Evolutionary conservation across 352 stramenopile genomes (phyloP).

Genomic region (Phytopythium kandeliae): DNA sequence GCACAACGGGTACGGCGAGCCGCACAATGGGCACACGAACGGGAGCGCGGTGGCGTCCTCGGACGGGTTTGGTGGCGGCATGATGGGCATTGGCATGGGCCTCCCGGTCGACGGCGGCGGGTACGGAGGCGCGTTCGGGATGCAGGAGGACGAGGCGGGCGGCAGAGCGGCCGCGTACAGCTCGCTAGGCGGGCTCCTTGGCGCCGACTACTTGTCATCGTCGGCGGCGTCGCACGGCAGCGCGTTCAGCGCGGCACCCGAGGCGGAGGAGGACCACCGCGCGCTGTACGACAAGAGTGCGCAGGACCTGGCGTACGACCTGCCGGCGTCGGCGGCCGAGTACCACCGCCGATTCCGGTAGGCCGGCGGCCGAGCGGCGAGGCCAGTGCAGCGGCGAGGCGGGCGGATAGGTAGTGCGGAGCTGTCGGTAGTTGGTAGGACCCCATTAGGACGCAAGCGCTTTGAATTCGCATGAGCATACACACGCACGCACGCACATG

Average conservation of each 20-base stretch:
- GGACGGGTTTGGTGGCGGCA: conserved; percentile 39
- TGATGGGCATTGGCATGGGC: conserved; percentile 39
- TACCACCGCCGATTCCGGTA: conserved; percentile 40
- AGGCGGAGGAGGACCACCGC: conserved; percentile 10
- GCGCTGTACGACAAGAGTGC: conserved; percentile 5
- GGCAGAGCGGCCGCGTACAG: conserved; percentile 29
- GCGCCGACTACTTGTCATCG: conserved; percentile 38
- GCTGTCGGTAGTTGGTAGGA: no score
- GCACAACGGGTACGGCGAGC: conserved; percentile 8
- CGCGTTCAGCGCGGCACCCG: conserved; percentile 22
- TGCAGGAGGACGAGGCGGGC: conserved; percentile 16
- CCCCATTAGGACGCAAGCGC: no score
- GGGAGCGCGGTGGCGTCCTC: conserved; percentile 9
- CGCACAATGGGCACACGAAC: conserved; percentile 8
- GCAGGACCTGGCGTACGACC: conserved; percentile 21
- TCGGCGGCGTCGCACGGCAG: conserved; percentile 16
- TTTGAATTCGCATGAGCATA: no score
- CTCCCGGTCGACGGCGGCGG: conserved; percentile 26
- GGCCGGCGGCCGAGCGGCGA: not conserved
- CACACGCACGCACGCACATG: no score
- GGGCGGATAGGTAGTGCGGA: no score
- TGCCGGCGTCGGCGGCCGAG: conserved; percentile 30
- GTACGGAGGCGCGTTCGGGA: conserved; percentile 27
- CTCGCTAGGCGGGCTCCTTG: conserved; percentile 58
- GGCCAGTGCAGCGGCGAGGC: no score